Conservation (phyloP, 257 asterid species). For the Salvia splendens region DNA sequence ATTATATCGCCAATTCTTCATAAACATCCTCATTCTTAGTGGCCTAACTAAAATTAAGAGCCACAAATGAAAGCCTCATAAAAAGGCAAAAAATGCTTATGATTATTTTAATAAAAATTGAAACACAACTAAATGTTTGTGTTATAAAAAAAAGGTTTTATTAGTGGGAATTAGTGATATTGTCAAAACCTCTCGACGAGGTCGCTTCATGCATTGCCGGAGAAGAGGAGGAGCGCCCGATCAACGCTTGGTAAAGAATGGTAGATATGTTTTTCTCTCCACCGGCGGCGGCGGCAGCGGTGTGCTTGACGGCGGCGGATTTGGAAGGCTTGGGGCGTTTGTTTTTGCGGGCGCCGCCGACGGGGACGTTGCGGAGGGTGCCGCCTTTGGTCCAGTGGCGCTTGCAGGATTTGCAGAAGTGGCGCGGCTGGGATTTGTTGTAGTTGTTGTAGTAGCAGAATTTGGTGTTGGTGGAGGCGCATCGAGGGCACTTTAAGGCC, state of each 20-base stretch:
- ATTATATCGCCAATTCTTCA: too few relatives aligned
- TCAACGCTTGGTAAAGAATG: slow-evolving; percentile 37
- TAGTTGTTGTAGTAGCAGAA: slow-evolving; percentile 84
- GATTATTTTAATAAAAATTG: too few relatives aligned
- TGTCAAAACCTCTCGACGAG: slow-evolving; percentile 19
- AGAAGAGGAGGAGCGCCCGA: slow-evolving; percentile 33
- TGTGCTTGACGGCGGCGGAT: slow-evolving; percentile 14
- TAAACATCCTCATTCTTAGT: too few relatives aligned
- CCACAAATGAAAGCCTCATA: too few relatives aligned
- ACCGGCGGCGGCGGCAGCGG: neutral
- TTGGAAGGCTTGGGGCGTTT: slow-evolving; percentile 50
- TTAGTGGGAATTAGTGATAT: too few relatives aligned
- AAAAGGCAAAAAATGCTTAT: too few relatives aligned
- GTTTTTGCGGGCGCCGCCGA: slow-evolving; percentile 74
- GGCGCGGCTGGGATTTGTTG: slow-evolving; percentile 72
- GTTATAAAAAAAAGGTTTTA: too few relatives aligned
- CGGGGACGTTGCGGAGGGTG: slow-evolving; percentile 69
- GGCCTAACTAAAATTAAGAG: too few relatives aligned
- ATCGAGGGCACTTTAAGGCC: slow-evolving; percentile 67
- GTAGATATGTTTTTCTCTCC: slow-evolving; percentile 34
- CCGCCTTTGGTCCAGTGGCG: slow-evolving; percentile 90
- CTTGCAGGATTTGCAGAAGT: slow-evolving; percentile 74
- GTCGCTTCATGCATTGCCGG: slow-evolving; percentile 20
- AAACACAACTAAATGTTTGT: too few relatives aligned
- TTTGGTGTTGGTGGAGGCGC: slow-evolving; percentile 57